Evolutionary conservation across 768 basidiomycete species (phyloP).

Genomic region (Tylopilus felleus): DNA sequence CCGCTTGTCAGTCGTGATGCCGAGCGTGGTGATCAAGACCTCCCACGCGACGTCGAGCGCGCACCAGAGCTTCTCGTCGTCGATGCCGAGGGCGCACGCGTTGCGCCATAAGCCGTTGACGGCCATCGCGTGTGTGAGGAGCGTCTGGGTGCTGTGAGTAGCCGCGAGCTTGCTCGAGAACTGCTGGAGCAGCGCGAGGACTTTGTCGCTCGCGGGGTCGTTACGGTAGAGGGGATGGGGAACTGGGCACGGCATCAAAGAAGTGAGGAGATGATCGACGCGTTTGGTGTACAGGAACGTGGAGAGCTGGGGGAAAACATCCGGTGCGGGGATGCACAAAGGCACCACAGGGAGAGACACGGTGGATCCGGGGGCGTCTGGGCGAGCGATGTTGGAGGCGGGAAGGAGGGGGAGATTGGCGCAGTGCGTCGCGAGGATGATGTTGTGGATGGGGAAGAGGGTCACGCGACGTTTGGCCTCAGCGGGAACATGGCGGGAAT

Average conservation of each 20-base stretch:
- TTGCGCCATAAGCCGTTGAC: conserved; percentile 53
- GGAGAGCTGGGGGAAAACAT: conserved; percentile 63
- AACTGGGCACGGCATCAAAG: conserved; percentile 52
- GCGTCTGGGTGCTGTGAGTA: conserved; percentile 17
- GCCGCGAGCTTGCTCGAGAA: conserved; percentile 18
- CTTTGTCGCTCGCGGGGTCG: conserved; percentile 21
- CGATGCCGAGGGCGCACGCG: conserved; percentile 47
- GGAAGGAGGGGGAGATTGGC: conserved; percentile 29
- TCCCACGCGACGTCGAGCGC: conserved; percentile 51
- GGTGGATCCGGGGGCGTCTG: conserved; percentile 16
- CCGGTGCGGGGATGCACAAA: conserved; percentile 65
- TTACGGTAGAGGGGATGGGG: conserved; percentile 24
- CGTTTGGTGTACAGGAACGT: conserved; percentile 68
- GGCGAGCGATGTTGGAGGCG: conserved; percentile 8
- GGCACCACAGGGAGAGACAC: conserved; percentile 59
- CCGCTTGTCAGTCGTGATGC: conserved; percentile 24
- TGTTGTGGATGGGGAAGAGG: conserved; percentile 36
- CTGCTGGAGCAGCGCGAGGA: conserved; percentile 9
- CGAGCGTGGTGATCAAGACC: conserved; percentile 41
- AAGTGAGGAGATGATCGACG: conserved; percentile 51
- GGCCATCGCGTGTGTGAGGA: conserved; percentile 35
- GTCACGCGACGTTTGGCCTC: conserved; percentile 31
- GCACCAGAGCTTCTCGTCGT: conserved; percentile 45
- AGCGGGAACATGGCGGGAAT: conserved; percentile 22
- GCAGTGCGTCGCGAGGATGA: conserved; percentile 33